A percentile compares a stretch with the other conserved stretches of the same genome.
These are phyloP conservation scores for Entoloma clypeatum DNA, from an alignment of 1,284 basidiomycete species.

Conservation along the genomic window DNA sequence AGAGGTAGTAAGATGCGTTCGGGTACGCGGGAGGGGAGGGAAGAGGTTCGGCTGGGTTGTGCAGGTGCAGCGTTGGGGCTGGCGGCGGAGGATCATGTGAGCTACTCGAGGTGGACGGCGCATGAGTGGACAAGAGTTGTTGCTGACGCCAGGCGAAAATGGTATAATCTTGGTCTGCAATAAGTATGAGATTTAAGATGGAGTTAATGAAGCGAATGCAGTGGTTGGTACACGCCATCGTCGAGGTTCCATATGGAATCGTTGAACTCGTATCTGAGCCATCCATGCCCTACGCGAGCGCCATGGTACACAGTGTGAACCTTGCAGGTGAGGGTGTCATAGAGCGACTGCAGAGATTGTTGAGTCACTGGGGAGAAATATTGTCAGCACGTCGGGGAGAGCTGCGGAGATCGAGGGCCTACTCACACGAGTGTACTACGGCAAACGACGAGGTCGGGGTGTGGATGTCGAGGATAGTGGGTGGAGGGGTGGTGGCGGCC, in stretches of 20 bases:
- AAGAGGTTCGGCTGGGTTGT: constrained; percentile 56
- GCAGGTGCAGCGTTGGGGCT: constrained; percentile 59
- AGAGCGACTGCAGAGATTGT: constrained; percentile 58
- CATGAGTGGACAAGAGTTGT: constrained; percentile 20
- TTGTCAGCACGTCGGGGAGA: constrained; percentile 8
- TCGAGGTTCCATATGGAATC: constrained; percentile 75
- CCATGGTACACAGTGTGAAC: constrained; percentile 50
- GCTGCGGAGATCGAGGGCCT: neutral
- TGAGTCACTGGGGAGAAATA: constrained; percentile 49
- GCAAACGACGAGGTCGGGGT: constrained; percentile 71
- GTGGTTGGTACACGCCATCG: constrained; percentile 49
- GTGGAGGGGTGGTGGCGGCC: too few relatives aligned
- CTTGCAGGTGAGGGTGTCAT: constrained; percentile 68
- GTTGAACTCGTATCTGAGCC: constrained; percentile 78
- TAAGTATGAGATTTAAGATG: too few relatives aligned
- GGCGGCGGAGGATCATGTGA: constrained; percentile 9
- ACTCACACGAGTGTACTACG: constrained; percentile 67
- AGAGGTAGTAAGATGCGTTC: constrained; percentile 70
- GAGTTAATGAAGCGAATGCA: neutral
- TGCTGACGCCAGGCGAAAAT: constrained; percentile 73
- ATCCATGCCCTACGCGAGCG: constrained; percentile 62
- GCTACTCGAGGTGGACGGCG: constrained; percentile 15
- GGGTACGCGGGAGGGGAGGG: constrained; percentile 59
- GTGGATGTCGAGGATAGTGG: constrained; percentile 61
- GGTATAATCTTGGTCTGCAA: constrained; percentile 78